Evolutionary conservation across 2,329 filamentous ascomycete species (phyloP).

Genomic region (Elsinoe australis): DNA sequence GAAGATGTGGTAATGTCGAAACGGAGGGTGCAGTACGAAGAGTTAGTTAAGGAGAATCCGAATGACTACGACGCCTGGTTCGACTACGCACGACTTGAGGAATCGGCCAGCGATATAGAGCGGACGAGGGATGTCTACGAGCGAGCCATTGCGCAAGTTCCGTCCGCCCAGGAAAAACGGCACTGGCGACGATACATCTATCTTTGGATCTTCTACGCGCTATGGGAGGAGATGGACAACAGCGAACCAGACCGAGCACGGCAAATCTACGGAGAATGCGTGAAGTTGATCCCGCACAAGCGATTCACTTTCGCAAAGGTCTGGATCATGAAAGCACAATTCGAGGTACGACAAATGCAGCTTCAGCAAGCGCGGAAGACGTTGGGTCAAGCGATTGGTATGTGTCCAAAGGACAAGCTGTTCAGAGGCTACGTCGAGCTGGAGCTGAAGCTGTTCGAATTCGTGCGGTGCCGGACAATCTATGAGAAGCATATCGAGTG

Average conservation of each 20-base stretch:
- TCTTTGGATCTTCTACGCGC: slow-evolving; percentile 92
- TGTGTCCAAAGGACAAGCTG: slow-evolving; percentile 91
- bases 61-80: slow-evolving; percentile 98
- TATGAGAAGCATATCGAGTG: slow-evolving; percentile 93
- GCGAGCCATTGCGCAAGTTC: slow-evolving; percentile 87
- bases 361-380: slow-evolving; percentile 77
- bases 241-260: slow-evolving; percentile 70
- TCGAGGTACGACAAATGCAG: slow-evolving; percentile 82
- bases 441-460: slow-evolving; percentile 90
- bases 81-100: slow-evolving; percentile 85
- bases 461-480: slow-evolving; percentile 78
- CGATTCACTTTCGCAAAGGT: slow-evolving; percentile 96
- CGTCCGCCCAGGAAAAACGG: slow-evolving; percentile 89
- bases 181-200: slow-evolving; percentile 98
- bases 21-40: slow-evolving; percentile 84
- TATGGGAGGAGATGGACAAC: slow-evolving; percentile 86
- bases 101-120: slow-evolving; percentile 72
- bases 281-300: slow-evolving; percentile 86
- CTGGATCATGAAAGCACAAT: slow-evolving; percentile 89
- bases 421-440: slow-evolving; percentile 91
- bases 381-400: slow-evolving; percentile 80
- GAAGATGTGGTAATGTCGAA: slow-evolving; percentile 96
- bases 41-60: slow-evolving; percentile 84
- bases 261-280: slow-evolving; percentile 83
- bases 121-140: slow-evolving; percentile 90